Evolutionary conservation across 2,329 filamentous ascomycete species (phyloP), one percentile per base, ranked within the genome.

Genomic region (Alternaria brassicicola): DNA sequence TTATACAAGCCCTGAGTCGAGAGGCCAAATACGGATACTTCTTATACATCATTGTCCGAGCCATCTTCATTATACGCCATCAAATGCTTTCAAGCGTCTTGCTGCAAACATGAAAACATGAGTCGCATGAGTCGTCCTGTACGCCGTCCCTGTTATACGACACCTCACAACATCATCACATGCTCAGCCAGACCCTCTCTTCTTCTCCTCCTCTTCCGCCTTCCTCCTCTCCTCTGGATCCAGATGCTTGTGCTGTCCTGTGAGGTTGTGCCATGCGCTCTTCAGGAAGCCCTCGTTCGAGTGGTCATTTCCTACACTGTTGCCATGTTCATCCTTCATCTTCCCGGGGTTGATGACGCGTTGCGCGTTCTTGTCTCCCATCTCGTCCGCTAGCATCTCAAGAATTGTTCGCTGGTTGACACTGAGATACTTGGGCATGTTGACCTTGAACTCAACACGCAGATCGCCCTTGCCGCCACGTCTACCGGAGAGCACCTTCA

Each of bases 381-480:
- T 90, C 81, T 99, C 95, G 70, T 99, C 93, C 6, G 95, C 95
- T 64, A 99, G 86, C 87, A 98, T 94, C 81, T 99, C 95, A 42
- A 96, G 81, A 58, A 99, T 90, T 1, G 92, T 96, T 52, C 95
- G 86, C 81, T 99, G 93, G 80, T 97, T 98, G 43, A 90, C 86
- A 53, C 86, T 92, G 64, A 99, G 83, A 72, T 94, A 97, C 80
- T 97, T 98, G 43, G 95, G 95, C 92, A 98, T 97, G 53, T 86
- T 82, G 43, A 99, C 91, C 77, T 92, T 92, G 85, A 97, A 99
- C 77, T 99, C 94, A 6, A 99, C 93, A 75, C 88, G 89, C 59
- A 99, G 80, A 73, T 99, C 95, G 64, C 95, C 95, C 28, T 84
- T 86, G 36, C 84, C 85, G 55, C 88, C 85, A 46, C 92, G 85